Conservation (phyloP, 1,284 basidiomycete genomes). For the Microbotryomycetes sp. region DNA sequence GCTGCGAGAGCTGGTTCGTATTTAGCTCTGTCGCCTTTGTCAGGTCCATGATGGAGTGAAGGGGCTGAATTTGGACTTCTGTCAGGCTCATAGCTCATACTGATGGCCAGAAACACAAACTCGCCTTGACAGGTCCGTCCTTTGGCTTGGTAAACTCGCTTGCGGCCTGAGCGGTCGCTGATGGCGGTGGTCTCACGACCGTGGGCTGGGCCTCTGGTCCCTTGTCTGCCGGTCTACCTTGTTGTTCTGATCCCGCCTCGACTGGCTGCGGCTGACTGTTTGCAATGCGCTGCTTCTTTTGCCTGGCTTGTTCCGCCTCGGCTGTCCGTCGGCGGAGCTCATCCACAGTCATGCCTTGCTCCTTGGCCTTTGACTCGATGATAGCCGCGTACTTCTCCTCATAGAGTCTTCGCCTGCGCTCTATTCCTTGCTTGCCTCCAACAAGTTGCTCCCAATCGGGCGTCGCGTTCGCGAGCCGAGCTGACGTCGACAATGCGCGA, state of each 20-base stretch:
- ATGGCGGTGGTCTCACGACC: neutral
- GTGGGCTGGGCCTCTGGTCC: neutral
- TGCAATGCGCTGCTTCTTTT: neutral
- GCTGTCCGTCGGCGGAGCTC: conserved; percentile 18
- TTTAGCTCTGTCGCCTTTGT: conserved; percentile 65
- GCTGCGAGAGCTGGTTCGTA: conserved; percentile 59
- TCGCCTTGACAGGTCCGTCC: conserved; percentile 26
- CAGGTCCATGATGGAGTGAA: conserved; percentile 71
- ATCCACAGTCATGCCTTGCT: conserved; percentile 28
- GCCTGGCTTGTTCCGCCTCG: neutral
- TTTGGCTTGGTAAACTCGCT: neutral
- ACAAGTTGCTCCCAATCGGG: conserved; percentile 30
- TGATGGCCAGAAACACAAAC: neutral
- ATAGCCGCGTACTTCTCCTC: conserved; percentile 30
- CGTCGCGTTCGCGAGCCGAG: conserved; percentile 6
- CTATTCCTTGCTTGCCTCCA: conserved; percentile 21
- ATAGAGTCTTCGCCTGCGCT: conserved; percentile 15
- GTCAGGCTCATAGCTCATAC: too few species aligned
- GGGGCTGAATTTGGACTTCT: conserved; percentile 50
- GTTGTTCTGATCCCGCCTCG: neutral
- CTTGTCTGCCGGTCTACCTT: neutral
- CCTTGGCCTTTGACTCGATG: conserved; percentile 27
- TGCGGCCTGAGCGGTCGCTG: neutral
- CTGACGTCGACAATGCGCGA: neutral
- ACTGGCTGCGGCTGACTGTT: neutral